Percentiles rank a stretch among this genome's conserved stretches.
Conservation (phyloP, 805 yeast genomes). For the Ogataea paradorogensis region DNA sequence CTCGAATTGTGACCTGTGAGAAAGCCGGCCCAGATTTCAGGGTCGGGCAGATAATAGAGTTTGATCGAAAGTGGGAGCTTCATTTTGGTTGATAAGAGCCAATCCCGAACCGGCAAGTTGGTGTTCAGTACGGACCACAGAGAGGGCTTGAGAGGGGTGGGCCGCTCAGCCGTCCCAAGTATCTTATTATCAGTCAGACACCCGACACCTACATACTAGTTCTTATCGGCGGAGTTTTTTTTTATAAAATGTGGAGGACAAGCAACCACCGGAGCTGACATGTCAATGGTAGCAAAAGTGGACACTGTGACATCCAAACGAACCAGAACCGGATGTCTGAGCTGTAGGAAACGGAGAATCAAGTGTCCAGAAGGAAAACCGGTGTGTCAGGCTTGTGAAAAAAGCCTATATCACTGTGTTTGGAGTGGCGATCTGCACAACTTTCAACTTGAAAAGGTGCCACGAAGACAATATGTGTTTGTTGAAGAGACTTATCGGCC, state of each 20-base stretch:
- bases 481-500: constrained; percentile 3
- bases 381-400: constrained; percentile 17
- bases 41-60: too few species aligned
- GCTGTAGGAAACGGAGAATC: constrained; percentile 25
- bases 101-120: too few species aligned
- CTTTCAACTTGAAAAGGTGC: constrained; percentile 18
- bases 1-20: too few species aligned
- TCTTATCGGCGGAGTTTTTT: neutral
- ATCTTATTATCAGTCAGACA: too few species aligned
- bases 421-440: constrained; percentile 17
- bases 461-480: constrained; percentile 9
- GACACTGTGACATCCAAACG: constrained; percentile 1
- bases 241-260: too few species aligned
- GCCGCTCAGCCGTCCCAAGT: too few species aligned
- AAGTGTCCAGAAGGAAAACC: constrained; percentile 27
- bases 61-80: too few species aligned
- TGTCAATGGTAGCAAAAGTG: neutral
- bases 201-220: neutral
- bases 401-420: constrained; percentile 12
- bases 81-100: too few species aligned
- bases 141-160: too few species aligned
- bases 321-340: constrained; percentile 23
- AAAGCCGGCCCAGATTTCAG: too few species aligned
- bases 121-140: too few species aligned
- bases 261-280: neutral